Conservation (phyloP, 768 basidiomycete species). For the Clathrus columnatus region DNA sequence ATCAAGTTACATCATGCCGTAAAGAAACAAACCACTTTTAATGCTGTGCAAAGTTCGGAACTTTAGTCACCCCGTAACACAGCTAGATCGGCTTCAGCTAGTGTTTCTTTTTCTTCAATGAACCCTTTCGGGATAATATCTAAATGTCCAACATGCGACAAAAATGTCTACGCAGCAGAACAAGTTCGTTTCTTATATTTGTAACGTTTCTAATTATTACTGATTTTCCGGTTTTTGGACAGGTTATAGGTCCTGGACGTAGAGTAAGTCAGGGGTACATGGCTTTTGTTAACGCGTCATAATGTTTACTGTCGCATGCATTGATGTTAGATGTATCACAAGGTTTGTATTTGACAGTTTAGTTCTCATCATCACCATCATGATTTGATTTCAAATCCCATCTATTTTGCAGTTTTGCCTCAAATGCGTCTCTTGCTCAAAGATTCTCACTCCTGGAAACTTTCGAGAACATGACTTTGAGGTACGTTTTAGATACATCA, state of each 20-base stretch:
- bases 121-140: constrained; percentile 66
- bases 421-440: constrained; percentile 65
- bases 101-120: constrained; percentile 31
- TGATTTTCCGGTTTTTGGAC: constrained; percentile 12
- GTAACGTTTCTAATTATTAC: neutral
- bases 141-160: constrained; percentile 64
- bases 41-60: too few species aligned
- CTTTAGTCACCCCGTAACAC: too few species aligned
- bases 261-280: constrained; percentile 67
- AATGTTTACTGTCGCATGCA: neutral
- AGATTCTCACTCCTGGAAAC: constrained; percentile 66
- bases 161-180: constrained; percentile 80
- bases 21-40: too few species aligned
- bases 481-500: constrained; percentile 35
- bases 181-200: constrained; percentile 39
- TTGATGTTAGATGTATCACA: constrained; percentile 61
- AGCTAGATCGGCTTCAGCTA: too few species aligned
- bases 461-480: constrained; percentile 78
- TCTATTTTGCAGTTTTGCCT: constrained; percentile 75
- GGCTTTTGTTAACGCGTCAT: constrained; percentile 7
- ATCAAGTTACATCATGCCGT: too few species aligned
- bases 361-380: neutral
- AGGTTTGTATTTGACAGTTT: constrained; percentile 34
- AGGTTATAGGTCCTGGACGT: constrained; percentile 83
- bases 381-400: too few species aligned